Evolutionary conservation across 345 rosid species (phyloP).

Genomic region (Nasturtium officinale): DNA sequence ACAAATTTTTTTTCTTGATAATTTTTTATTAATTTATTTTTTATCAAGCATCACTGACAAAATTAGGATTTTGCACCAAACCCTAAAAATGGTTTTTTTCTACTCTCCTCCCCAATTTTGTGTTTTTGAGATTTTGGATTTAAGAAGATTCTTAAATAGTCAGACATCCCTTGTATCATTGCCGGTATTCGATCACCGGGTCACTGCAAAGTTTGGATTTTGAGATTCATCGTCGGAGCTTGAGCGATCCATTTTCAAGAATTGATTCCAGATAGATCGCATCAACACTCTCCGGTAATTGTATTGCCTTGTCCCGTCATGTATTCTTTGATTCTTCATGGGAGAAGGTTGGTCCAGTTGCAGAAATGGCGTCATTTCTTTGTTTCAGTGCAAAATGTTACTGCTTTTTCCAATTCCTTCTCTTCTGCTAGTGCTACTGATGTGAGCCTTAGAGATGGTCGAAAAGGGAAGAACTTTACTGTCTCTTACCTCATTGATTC

Average conservation of each 20-base stretch:
- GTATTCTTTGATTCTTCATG: conserved; percentile 5
- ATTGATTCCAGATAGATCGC: neutral
- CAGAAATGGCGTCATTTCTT: conserved; percentile 9
- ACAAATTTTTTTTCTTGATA: too few relatives aligned
- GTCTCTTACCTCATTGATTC: conserved; percentile 35
- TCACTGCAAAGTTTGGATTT: too few relatives aligned
- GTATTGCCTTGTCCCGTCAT: neutral
- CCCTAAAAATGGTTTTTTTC: too few relatives aligned
- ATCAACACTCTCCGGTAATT: neutral
- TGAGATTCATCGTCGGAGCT: too few relatives aligned
- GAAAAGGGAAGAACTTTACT: neutral
- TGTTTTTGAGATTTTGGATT: too few relatives aligned
- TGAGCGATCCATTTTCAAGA: neutral
- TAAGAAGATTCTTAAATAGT: too few relatives aligned
- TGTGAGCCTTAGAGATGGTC: neutral
- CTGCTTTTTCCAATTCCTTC: neutral
- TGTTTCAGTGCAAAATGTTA: neutral
- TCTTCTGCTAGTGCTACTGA: neutral
- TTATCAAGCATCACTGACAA: too few relatives aligned
- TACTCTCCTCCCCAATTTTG: neutral
- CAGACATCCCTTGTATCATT: too few relatives aligned
- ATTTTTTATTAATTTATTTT: too few relatives aligned
- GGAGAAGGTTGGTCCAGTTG: neutral
- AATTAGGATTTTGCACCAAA: too few relatives aligned
- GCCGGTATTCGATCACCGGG: too few relatives aligned